These are phyloP conservation scores for Phialophora tarda DNA, from an alignment of 2,329 filamentous ascomycete genomes.

Conservation along the genomic window DNA sequence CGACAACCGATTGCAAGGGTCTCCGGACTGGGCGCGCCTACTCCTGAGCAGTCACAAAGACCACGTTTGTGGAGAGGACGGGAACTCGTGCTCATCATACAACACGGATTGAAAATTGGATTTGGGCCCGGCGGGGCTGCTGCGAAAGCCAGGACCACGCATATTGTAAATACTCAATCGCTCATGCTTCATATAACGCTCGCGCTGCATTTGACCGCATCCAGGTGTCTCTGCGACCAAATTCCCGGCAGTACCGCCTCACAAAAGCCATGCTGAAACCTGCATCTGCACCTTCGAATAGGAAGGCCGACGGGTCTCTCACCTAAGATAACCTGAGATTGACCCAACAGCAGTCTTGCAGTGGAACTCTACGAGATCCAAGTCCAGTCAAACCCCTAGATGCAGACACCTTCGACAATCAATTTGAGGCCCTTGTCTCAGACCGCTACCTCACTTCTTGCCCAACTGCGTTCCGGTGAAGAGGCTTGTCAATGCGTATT, in stretches of 20 bases:
- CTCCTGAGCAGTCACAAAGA: background rate
- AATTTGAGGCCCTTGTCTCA: background rate
- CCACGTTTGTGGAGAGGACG: background rate
- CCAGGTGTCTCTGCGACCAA: background rate
- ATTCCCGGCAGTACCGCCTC: background rate
- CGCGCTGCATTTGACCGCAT: background rate
- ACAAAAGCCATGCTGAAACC: background rate
- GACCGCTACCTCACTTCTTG: background rate
- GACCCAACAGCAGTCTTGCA: background rate
- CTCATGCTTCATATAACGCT: background rate
- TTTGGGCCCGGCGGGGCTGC: background rate
- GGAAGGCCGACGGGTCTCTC: background rate
- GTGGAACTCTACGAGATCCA: background rate
- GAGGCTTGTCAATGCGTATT: background rate
- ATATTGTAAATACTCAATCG: background rate
- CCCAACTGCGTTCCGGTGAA: background rate
- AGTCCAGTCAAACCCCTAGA: background rate
- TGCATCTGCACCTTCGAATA: background rate
- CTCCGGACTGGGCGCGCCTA: background rate
- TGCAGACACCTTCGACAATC: background rate
- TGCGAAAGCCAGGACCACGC: background rate
- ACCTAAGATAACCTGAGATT: background rate
- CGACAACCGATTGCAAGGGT: constrained; percentile 2
- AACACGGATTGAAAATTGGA: background rate
- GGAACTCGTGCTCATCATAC: background rate